Conservation (phyloP, 306 rosid genomes). For the Ormosia emarginata region DNA sequence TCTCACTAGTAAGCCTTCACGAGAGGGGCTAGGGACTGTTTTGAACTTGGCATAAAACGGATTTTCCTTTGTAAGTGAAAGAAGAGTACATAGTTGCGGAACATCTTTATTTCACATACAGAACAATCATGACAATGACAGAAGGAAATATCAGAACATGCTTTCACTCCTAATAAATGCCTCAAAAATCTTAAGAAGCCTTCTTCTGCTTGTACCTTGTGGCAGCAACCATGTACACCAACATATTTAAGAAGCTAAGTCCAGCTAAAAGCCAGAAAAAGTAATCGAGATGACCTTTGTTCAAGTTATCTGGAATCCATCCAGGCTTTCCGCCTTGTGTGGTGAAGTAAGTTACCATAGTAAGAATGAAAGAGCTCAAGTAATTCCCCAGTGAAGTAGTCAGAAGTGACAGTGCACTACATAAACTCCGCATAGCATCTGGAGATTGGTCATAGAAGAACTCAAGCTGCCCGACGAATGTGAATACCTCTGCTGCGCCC, state of each 20-base stretch:
- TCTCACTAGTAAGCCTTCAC: background rate
- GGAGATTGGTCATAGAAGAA: slow-evolving; percentile 98
- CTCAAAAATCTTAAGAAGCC: slow-evolving; percentile 45
- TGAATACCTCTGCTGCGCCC: slow-evolving; percentile 86
- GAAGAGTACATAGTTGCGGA: background rate
- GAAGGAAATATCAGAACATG: slow-evolving; percentile 2
- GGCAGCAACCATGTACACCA: slow-evolving; percentile 62
- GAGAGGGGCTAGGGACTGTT: background rate
- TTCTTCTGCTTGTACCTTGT: slow-evolving; percentile 63
- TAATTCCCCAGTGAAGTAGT: slow-evolving; percentile 81
- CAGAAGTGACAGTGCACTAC: slow-evolving; percentile 86
- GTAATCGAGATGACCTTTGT: slow-evolving; percentile 76
- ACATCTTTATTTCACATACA: slow-evolving; percentile 4
- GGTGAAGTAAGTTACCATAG: slow-evolving; percentile 72
- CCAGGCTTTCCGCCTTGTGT: slow-evolving; percentile 60
- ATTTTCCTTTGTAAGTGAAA: slow-evolving; percentile 1
- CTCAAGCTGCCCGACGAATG: slow-evolving; percentile 87
- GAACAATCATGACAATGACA: slow-evolving; percentile 13
- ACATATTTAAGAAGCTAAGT: slow-evolving; percentile 70
- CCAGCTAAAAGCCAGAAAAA: slow-evolving; percentile 90
- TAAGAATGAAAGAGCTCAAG: slow-evolving; percentile 79
- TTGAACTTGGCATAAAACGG: background rate
- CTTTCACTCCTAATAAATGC: background rate
- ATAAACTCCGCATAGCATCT: slow-evolving; percentile 93
- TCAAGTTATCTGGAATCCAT: slow-evolving; percentile 91